Conservation (phyloP, 441 rosid genomes). For the Mallotus japonicus region DNA sequence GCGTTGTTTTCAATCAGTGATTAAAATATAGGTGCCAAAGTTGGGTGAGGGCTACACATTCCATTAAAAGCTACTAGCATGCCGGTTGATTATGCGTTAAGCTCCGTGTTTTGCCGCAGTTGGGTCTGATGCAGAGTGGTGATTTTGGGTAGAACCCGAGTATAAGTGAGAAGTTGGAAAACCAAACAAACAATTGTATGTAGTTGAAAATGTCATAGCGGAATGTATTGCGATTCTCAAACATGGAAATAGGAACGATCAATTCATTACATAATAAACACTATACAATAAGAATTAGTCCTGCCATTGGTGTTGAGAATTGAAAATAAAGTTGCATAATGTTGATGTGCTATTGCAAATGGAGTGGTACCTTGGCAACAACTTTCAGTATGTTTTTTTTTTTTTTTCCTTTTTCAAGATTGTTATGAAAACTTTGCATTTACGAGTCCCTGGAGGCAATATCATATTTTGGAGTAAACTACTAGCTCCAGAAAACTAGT, state of each 20-base stretch:
- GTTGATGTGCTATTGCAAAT: not conserved
- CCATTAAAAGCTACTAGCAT: not conserved
- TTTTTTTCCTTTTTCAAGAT: too few relatives aligned
- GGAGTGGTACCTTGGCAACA: too few relatives aligned
- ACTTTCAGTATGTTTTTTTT: too few relatives aligned
- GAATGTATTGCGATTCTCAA: not conserved
- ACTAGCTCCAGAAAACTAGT: too few relatives aligned
- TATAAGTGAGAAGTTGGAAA: not conserved
- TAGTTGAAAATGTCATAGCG: not conserved
- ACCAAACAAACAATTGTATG: conserved; percentile 5
- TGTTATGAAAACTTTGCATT: too few relatives aligned
- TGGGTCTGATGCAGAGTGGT: not conserved
- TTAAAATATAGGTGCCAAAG: not conserved
- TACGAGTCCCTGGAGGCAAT: too few relatives aligned
- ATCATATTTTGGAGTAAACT: too few relatives aligned
- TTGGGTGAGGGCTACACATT: not conserved
- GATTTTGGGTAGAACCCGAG: not conserved
- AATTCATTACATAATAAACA: not conserved
- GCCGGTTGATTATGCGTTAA: not conserved
- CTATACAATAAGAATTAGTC: not conserved
- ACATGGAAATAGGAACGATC: not conserved
- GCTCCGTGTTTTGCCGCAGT: not conserved
- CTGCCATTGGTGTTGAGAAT: not conserved
- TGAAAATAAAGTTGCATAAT: not conserved
- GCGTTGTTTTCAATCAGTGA: not conserved